Percentiles rank a stretch among this genome's conserved stretches.
Conservation (phyloP, 1,284 basidiomycete genomes). For the Butyriboletus appendiculatus region DNA sequence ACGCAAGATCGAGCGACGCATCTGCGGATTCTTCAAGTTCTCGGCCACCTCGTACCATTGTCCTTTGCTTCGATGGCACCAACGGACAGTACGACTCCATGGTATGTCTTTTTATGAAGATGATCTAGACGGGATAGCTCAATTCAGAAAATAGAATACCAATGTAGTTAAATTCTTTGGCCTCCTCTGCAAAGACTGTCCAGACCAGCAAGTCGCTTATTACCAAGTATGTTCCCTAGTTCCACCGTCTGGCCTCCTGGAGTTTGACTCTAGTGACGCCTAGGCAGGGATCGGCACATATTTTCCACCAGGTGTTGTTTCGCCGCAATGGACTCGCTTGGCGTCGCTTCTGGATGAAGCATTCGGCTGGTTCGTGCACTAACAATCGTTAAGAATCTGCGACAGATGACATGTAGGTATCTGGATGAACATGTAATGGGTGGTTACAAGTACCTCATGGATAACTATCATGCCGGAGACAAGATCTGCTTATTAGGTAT, state of each 20-base stretch:
- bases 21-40: neutral
- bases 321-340: slow-evolving; percentile 48
- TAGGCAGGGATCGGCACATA: slow-evolving; percentile 68
- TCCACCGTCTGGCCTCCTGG: neutral
- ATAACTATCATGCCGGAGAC: slow-evolving; percentile 59
- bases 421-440: slow-evolving; percentile 62
- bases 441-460: slow-evolving; percentile 69
- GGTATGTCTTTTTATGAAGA: slow-evolving; percentile 27
- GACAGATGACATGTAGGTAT: slow-evolving; percentile 43
- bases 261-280: neutral
- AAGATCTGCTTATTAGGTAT: slow-evolving; percentile 64
- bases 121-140: neutral
- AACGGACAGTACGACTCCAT: slow-evolving; percentile 45
- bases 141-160: slow-evolving; percentile 51
- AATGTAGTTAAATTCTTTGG: slow-evolving; percentile 71
- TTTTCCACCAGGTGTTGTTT: slow-evolving; percentile 53
- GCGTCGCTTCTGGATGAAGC: slow-evolving; percentile 58
- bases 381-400: neutral
- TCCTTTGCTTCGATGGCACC: slow-evolving; percentile 70
- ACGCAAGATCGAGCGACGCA: neutral
- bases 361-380: slow-evolving; percentile 53
- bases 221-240: slow-evolving; percentile 54
- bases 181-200: slow-evolving; percentile 58
- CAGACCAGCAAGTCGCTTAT: slow-evolving; percentile 59
- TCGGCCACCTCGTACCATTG: slow-evolving; percentile 42